Percentiles rank a stretch among this genome's conserved stretches.
Evolutionary conservation across 768 basidiomycete genomes (phyloP).

Genomic region (Leucosporidium yakuticum): DNA sequence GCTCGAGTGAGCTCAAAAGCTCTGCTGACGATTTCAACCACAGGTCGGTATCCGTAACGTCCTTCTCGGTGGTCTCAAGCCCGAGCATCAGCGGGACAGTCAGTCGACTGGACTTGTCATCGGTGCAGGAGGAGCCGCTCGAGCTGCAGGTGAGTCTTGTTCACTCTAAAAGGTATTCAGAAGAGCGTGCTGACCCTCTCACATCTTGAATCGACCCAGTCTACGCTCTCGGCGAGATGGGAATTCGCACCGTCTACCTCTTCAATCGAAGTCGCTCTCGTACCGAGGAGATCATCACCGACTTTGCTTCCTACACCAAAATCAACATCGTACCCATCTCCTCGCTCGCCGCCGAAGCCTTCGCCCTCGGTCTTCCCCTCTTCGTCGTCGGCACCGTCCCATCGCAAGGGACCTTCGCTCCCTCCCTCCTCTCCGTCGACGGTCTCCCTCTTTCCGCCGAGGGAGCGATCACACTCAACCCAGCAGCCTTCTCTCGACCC

Average conservation of each 20-base stretch:
- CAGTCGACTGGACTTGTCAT: conserved; percentile 65
- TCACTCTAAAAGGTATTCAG: too few species aligned
- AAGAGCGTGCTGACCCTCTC: too few species aligned
- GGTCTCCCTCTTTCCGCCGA: conserved; percentile 39
- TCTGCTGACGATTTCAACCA: too few species aligned
- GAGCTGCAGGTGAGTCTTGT: conserved; percentile 64
- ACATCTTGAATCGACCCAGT: conserved; percentile 42
- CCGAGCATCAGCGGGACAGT: conserved; percentile 27
- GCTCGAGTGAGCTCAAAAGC: background rate
- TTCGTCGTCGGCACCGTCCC: conserved; percentile 87
- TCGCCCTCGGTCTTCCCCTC: conserved; percentile 48
- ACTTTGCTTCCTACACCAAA: conserved; percentile 59
- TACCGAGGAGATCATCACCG: conserved; percentile 58
- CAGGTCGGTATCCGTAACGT: background rate
- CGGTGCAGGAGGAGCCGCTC: conserved; percentile 87
- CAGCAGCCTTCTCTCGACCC: conserved; percentile 55
- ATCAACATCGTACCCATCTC: conserved; percentile 57
- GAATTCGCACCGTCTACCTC: conserved; percentile 64
- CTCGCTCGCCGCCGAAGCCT: conserved; percentile 43
- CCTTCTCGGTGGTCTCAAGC: background rate
- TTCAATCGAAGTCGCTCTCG: conserved; percentile 71
- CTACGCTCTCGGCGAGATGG: conserved; percentile 70
- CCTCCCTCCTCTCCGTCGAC: conserved; percentile 51
- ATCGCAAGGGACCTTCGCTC: conserved; percentile 32
- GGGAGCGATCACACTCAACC: conserved; percentile 43